phyloP scores from a whole-genome alignment of 129 eudicot genomes.

The Helianthus tuberosus region DNA sequence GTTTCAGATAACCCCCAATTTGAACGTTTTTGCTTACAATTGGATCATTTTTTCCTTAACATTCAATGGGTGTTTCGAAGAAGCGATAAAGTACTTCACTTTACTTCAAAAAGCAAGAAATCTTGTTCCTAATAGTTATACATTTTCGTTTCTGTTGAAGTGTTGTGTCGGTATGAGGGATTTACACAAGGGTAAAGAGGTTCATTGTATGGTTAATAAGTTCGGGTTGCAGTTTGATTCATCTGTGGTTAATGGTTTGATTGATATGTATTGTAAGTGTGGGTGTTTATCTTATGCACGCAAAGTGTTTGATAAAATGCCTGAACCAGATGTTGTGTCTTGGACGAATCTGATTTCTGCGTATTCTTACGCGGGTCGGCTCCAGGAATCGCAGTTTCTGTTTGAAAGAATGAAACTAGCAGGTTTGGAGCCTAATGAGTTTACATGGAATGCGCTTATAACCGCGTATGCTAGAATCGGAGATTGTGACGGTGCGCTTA shows the following conservation, averaged over 20 bases:
- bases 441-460: conserved; percentile 79
- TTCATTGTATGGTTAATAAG: conserved; percentile 49
- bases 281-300: conserved; percentile 44
- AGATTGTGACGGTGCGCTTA: conserved; percentile 51
- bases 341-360: conserved; percentile 76
- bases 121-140: conserved; percentile 46
- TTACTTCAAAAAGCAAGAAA: conserved; percentile 41
- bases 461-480: conserved; percentile 67
- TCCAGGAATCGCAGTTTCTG: conserved; percentile 40
- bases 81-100: conserved; percentile 60
- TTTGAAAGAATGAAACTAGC: conserved; percentile 58
- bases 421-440: conserved; percentile 62
- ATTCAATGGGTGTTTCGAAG: conserved; percentile 49
- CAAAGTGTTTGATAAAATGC: conserved; percentile 60
- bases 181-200: conserved; percentile 59
- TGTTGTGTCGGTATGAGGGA: conserved; percentile 73
- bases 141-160: conserved; percentile 57
- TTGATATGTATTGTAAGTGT: conserved; percentile 77
- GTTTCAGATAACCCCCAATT: conserved; percentile 51
- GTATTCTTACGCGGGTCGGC: conserved; percentile 42
- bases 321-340: conserved; percentile 60
- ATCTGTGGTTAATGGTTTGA: conserved; percentile 50
- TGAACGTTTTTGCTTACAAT: conserved; percentile 73
- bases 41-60: conserved; percentile 77
- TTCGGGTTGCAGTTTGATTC: conserved; percentile 48